Evolutionary conservation across 2,329 filamentous ascomycete genomes (phyloP), one percentile per base, ranked within the genome.

Genomic region (Shiraia bambusicola): DNA sequence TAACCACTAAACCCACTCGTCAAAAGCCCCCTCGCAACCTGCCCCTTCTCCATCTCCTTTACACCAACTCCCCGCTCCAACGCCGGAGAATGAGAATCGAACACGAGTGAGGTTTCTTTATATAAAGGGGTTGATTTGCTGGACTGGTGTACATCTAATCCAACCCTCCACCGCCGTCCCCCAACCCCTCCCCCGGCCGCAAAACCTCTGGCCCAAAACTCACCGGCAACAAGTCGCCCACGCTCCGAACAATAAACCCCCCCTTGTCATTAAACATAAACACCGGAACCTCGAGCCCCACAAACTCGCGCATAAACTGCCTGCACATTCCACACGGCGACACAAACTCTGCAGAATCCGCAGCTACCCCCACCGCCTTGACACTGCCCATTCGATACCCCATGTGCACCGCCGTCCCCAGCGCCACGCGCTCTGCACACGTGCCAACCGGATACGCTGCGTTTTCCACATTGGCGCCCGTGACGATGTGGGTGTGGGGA

Each of bases 261-360:
- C 84, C 85, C 49, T 90, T 79, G 66, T 84, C 86, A 68, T 94
- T 90, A 69, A 94, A 95, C 92, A 97, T 95, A 66, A 95, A 83
- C 42, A 98, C 79, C 0, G 90, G 92, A 44, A 81, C 83, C 5
- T 66, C 56, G 6, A 73, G 60, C 43, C 67, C 66, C 46, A 73
- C 66, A 34, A 77, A 77, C 58, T 77, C 75, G 22, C 74, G 47
- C 36, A 77, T 59, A 45, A 92, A 95, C 67, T 96, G 92, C 58
- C 92, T 78, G 69, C 92, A 97, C 90, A 95, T 96, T 40, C 93
- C 93, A 66, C 93, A 98, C 0, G 93, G 93, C 31, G 67, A 72
- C 52, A 63, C 67, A 28, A 62, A 66, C 19, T 62, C 62, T 12
- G 58, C 56, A 45, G 87, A 85, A 65, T 96, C 87, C 5, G 91